Conservation (phyloP, 495 filamentous ascomycete species). For the Halenospora varia region DNA sequence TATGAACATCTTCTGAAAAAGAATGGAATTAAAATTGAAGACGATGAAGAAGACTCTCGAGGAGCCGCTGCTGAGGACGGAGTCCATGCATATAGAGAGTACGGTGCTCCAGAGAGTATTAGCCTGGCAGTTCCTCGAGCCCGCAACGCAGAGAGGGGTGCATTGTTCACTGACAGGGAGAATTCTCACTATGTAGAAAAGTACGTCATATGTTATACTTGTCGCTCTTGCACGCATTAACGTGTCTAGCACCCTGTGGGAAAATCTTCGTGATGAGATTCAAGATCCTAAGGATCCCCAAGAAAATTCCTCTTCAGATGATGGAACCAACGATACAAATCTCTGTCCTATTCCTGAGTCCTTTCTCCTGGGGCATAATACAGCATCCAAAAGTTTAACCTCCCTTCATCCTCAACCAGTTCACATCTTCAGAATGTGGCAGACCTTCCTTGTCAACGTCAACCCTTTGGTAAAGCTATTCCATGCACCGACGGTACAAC, state of each 20-base stretch:
- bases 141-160: constrained; percentile 24
- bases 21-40: constrained; percentile 35
- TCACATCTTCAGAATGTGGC: constrained; percentile 70
- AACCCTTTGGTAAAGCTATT: constrained; percentile 69
- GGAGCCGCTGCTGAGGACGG: constrained; percentile 34
- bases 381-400: constrained; percentile 34
- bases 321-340: constrained; percentile 50
- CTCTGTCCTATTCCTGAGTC: constrained; percentile 12
- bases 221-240: not conserved
- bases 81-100: not conserved
- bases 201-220: constrained; percentile 7
- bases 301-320: constrained; percentile 49
- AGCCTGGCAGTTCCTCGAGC: constrained; percentile 38
- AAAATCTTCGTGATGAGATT: constrained; percentile 24
- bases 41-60: constrained; percentile 6
- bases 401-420: constrained; percentile 60
- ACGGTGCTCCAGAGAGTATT: constrained; percentile 38
- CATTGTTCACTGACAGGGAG: constrained; percentile 16
- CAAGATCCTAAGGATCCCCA: constrained; percentile 29
- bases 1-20: constrained; percentile 50
- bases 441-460: constrained; percentile 61
- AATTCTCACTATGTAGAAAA: constrained; percentile 25
- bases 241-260: constrained; percentile 20
- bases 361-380: constrained; percentile 9
- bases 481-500: constrained; percentile 60